phyloP scores from a whole-genome alignment of 257 asterid species.

The Nicotiana otophora region DNA sequence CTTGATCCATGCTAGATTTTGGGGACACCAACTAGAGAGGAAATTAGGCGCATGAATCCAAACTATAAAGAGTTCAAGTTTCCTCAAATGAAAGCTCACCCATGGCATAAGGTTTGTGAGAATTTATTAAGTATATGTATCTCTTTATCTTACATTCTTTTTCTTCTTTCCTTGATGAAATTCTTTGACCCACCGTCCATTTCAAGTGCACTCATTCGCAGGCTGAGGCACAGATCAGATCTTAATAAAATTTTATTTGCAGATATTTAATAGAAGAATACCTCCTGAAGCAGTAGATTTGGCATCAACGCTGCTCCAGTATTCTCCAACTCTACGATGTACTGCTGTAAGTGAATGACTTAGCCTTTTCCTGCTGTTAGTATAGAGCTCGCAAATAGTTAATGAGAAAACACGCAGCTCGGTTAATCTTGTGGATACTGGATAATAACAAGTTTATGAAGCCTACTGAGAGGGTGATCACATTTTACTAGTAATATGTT shows the following conservation, averaged over 20 bases:
- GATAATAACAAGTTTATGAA: background rate
- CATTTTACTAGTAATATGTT: background rate
- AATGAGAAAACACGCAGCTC: background rate
- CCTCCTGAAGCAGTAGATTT: constrained; percentile 84
- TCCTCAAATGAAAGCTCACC: constrained; percentile 82
- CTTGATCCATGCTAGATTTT: constrained; percentile 39
- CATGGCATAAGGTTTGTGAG: constrained; percentile 63
- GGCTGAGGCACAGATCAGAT: background rate
- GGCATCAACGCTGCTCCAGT: constrained; percentile 73
- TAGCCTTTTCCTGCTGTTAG: background rate
- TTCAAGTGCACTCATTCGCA: background rate
- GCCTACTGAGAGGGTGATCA: background rate
- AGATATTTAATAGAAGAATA: constrained; percentile 77
- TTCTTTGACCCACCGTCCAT: background rate
- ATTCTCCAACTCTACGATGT: constrained; percentile 74
- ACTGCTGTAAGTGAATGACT: constrained; percentile 57
- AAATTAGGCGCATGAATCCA: constrained; percentile 88
- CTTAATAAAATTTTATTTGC: background rate
- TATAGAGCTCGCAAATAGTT: background rate
- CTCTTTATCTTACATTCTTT: background rate
- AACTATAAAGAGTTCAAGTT: constrained; percentile 72
- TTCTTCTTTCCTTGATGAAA: background rate
- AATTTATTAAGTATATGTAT: background rate
- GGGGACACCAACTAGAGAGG: constrained; percentile 91
- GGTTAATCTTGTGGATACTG: background rate